Percentiles rank a stretch among this genome's conserved stretches.
phyloP scores from a whole-genome alignment of 1,284 basidiomycete species.

The Trametes sp. region DNA sequence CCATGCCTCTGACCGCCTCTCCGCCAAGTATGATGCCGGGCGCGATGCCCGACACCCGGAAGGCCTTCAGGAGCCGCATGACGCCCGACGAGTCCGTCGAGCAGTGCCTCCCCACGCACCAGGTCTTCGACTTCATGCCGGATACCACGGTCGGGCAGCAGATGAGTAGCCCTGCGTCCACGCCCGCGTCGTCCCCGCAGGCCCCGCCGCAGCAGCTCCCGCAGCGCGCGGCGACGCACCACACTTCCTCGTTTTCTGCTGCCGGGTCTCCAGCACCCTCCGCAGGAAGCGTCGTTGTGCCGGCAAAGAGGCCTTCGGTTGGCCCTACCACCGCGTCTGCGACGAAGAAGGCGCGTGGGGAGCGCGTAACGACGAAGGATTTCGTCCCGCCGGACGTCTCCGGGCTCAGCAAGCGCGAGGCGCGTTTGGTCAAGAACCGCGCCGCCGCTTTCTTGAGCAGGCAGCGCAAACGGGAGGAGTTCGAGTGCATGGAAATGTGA shows the following conservation, averaged over 20 bases:
- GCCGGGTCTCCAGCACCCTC: conserved; percentile 30
- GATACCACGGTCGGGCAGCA: conserved; percentile 13
- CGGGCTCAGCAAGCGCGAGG: conserved; percentile 89
- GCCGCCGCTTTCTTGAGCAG: conserved; percentile 90
- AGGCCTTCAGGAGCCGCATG: conserved; percentile 56
- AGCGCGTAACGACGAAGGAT: conserved; percentile 79
- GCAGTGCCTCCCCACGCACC: conserved; percentile 70
- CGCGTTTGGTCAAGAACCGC: conserved; percentile 90
- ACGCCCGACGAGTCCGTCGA: conserved; percentile 57
- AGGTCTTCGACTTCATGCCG: conserved; percentile 66
- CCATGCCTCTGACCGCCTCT: conserved; percentile 59
- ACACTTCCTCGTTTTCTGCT: conserved; percentile 43
- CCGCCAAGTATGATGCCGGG: conserved; percentile 51
- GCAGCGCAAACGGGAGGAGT: conserved; percentile 92
- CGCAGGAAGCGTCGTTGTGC: conserved; percentile 34
- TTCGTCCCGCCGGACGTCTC: conserved; percentile 89
- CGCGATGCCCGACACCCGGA: conserved; percentile 47
- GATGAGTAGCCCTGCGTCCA: conserved; percentile 39
- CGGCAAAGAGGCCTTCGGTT: conserved; percentile 51
- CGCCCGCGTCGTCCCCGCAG: conserved; percentile 33
- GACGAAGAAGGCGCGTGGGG: conserved; percentile 67
- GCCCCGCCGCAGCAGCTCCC: conserved; percentile 46
- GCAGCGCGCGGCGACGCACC: conserved; percentile 34
- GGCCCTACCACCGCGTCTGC: conserved; percentile 46
- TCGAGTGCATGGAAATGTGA: conserved; percentile 89